These are phyloP conservation scores for Aspergillus cavernicola DNA, from an alignment of 495 filamentous ascomycete genomes.

Conservation along the genomic window DNA sequence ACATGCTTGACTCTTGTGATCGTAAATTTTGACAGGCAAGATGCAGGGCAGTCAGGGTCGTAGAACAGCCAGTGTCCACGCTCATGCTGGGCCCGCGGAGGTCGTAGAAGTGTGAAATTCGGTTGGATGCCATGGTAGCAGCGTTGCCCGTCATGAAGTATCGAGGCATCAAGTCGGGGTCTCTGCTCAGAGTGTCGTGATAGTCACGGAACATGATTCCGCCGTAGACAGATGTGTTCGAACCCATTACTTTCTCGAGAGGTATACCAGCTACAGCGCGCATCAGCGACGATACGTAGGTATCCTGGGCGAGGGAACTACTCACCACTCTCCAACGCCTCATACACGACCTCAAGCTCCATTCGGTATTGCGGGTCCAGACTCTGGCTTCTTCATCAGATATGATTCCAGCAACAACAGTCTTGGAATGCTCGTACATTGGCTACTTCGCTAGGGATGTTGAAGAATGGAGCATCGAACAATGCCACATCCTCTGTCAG, in stretches of 20 bases:
- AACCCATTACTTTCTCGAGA: constrained; percentile 32
- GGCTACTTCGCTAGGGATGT: too few relatives aligned
- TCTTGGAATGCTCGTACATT: too few relatives aligned
- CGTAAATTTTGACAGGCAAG: constrained; percentile 28
- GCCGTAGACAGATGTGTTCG: constrained; percentile 36
- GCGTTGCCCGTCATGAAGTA: background rate
- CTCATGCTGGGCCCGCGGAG: constrained; percentile 26
- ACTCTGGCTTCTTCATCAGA: too few relatives aligned
- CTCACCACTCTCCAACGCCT: too few relatives aligned
- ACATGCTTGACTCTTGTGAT: constrained; percentile 30
- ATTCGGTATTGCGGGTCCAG: too few relatives aligned
- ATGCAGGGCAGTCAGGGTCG: constrained; percentile 28
- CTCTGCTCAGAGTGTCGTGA: background rate
- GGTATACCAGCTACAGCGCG: too few relatives aligned
- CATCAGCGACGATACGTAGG: too few relatives aligned
- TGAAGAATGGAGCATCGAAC: too few relatives aligned
- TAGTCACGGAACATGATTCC: constrained; percentile 34
- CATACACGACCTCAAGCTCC: too few relatives aligned
- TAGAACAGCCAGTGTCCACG: constrained; percentile 36
- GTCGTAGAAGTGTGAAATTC: constrained; percentile 32
- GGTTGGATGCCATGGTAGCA: constrained; percentile 13
- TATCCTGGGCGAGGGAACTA: too few relatives aligned
- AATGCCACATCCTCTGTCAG: too few relatives aligned
- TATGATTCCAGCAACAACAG: too few relatives aligned
- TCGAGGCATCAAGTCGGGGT: background rate